Evolutionary conservation across 1,284 basidiomycete species (phyloP), one percentile per base, ranked within the genome.

Genomic region (Calocybe gambosa): DNA sequence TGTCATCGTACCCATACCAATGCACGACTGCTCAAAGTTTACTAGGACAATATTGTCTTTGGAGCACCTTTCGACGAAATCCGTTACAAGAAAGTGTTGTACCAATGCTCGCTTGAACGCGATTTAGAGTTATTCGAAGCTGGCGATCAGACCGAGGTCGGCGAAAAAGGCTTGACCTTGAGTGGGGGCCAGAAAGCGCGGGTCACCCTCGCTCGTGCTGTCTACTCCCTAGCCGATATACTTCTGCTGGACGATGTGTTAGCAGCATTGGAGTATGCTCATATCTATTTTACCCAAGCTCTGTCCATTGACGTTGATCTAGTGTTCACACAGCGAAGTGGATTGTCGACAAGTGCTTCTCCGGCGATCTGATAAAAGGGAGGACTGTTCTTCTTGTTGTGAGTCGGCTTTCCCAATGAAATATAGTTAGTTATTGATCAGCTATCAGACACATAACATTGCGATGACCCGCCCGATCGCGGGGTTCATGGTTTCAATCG

Each of bases 1-100:
- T 4, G 8, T 23, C 7, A 13, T 28, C 43, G n/a, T 18, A 44
- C 39, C 2, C 50, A 39, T 8, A 10, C 37, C 10, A 19, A 18
- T 42, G 15, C 21, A 49, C 13, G 21, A n/a, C 46, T 33, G 4
- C 21, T 35, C 7, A 31, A 10, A 35, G n/a, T n/a, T n/a, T 19
- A 8, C 2, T 39, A 70, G 58, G 82, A 90, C 43, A 96, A 95
- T 57, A 93, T 96, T 51, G 55, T 93, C 25, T 96, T 95, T 62
- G 85, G 87, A 25, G 68, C 85, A 3, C 78, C 82, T 0, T 89
- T 77, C 53, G 75, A 88, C 50, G 77, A 83, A 57, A 71, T 73
- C 36, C 77, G 92, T 1, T 94, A 93, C 58, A 72, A 80, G 47
- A 77, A 77, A 53, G 82, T 58, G 1, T 37, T 87, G 13, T 60